These are phyloP conservation scores for Termitomyces sp. DNA, from an alignment of 768 basidiomycete genomes.

Conservation along the genomic window DNA sequence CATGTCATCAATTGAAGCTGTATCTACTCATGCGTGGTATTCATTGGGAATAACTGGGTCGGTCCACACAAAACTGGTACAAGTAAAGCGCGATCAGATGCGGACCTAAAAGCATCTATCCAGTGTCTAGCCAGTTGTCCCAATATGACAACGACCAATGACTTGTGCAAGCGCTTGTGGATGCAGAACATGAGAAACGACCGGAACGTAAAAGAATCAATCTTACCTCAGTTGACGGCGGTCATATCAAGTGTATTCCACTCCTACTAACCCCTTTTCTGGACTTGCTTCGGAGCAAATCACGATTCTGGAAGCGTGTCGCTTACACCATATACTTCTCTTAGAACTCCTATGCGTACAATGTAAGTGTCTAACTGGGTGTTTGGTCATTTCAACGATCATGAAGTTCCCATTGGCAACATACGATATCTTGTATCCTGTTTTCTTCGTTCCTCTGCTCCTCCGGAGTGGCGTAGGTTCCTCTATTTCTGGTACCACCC, in stretches of 20 bases:
- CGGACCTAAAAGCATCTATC: not conserved
- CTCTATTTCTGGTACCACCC: not conserved
- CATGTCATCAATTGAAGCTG: too few species aligned
- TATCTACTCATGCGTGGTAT: too few species aligned
- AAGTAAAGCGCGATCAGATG: not conserved
- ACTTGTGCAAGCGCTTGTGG: not conserved
- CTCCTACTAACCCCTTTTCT: not conserved
- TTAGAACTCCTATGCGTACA: slow-evolving; percentile 5
- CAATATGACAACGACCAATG: not conserved
- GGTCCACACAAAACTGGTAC: not conserved
- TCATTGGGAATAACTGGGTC: not conserved
- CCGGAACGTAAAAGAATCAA: not conserved
- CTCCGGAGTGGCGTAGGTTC: not conserved
- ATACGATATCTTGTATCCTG: slow-evolving; percentile 8
- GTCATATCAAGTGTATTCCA: not conserved
- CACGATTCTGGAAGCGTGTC: not conserved
- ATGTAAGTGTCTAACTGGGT: slow-evolving; percentile 11
- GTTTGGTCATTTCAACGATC: not conserved
- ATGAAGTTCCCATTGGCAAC: not conserved
- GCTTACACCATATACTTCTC: not conserved
- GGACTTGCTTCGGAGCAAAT: not conserved
- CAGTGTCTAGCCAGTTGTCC: too few species aligned
- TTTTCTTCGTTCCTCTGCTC: slow-evolving; percentile 3
- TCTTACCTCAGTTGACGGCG: not conserved
- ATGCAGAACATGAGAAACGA: not conserved